A percentile compares a stretch with the other conserved stretches of the same genome.
Evolutionary conservation across 2,329 filamentous ascomycete species (phyloP).

Genomic region (Balansia obtecta): DNA sequence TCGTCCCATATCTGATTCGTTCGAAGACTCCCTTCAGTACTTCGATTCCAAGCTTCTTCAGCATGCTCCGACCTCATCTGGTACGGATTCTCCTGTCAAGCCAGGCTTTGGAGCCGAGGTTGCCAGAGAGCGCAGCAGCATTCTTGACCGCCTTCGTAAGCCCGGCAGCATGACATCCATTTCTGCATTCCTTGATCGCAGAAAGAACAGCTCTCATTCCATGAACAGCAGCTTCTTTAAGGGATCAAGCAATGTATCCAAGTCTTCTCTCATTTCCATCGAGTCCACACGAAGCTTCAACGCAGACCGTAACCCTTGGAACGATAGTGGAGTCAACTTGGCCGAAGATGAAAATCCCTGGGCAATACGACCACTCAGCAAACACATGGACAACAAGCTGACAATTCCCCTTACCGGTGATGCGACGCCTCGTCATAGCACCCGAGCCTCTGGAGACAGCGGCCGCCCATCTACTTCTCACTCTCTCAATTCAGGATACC

Average conservation of each 20-base stretch:
- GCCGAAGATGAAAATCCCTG: slow-evolving; percentile 71
- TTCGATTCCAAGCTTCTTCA: slow-evolving; percentile 96
- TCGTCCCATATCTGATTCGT: slow-evolving; percentile 96
- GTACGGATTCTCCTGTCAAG: slow-evolving; percentile 81
- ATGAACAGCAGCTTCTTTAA: slow-evolving; percentile 81
- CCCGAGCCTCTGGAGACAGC: slow-evolving; percentile 79
- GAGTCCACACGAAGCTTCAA: slow-evolving; percentile 85
- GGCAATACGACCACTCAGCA: slow-evolving; percentile 50
- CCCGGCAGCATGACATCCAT: slow-evolving; percentile 90
- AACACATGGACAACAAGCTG: slow-evolving; percentile 51
- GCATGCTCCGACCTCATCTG: slow-evolving; percentile 69
- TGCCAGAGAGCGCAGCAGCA: slow-evolving; percentile 63
- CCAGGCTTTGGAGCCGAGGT: slow-evolving; percentile 72
- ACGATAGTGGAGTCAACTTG: slow-evolving; percentile 91
- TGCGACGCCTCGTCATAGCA: slow-evolving; percentile 69
- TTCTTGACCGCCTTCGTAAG: slow-evolving; percentile 89
- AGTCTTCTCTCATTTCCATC: slow-evolving; percentile 89
- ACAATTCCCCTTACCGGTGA: slow-evolving; percentile 62
- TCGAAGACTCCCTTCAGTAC: slow-evolving; percentile 91
- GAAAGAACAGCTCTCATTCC: slow-evolving; percentile 86
- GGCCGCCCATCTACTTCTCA: slow-evolving; percentile 88
- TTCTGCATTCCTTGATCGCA: slow-evolving; percentile 87
- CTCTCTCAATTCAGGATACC: slow-evolving; percentile 93
- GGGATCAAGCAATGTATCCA: slow-evolving; percentile 80
- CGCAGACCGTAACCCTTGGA: slow-evolving; percentile 94